Conservation (phyloP, 2,329 filamentous ascomycete species). For the Laburnicola sp. region DNA sequence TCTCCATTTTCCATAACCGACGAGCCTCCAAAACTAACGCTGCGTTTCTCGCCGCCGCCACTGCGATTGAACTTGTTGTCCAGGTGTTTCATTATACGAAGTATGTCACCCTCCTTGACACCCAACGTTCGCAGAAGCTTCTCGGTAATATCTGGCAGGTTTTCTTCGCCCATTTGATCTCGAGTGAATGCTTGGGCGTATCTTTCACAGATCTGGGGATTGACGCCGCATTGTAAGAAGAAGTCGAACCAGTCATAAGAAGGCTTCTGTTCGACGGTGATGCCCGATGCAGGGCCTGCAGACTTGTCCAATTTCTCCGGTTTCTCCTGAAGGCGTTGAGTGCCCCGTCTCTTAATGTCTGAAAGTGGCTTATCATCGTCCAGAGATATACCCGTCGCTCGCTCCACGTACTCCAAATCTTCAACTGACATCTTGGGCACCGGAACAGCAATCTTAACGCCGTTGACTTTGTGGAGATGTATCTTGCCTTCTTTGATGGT, state of each 20-base stretch:
- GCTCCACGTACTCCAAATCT: constrained; percentile 94
- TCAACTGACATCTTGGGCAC: constrained; percentile 93
- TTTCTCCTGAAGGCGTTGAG: constrained; percentile 54
- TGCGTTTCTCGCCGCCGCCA: constrained; percentile 56
- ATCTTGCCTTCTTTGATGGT: constrained; percentile 95
- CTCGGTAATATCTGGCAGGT: constrained; percentile 85
- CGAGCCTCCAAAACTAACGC: constrained; percentile 57
- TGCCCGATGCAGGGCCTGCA: constrained; percentile 54
- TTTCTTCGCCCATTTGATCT: constrained; percentile 95
- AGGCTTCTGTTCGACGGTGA: constrained; percentile 67
- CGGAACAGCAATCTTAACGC: constrained; percentile 96
- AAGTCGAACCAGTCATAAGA: constrained; percentile 99
- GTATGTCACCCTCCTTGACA: constrained; percentile 93
- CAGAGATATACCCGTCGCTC: constrained; percentile 79
- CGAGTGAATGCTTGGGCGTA: constrained; percentile 87
- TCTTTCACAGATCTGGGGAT: constrained; percentile 88
- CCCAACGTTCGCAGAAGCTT: constrained; percentile 82
- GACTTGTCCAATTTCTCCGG: constrained; percentile 29
- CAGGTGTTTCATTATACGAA: constrained; percentile 88
- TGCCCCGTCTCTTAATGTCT: constrained; percentile 67
- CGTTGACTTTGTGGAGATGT: constrained; percentile 95
- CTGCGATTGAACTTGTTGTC: constrained; percentile 78
- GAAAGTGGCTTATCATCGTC: constrained; percentile 91
- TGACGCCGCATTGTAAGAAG: constrained; percentile 89
- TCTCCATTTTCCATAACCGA: constrained; percentile 63